A percentile compares a stretch with the other conserved stretches of the same genome.
These are phyloP conservation scores for Coelastrella sp. DNA, from an alignment of 139 green algal species.

Conservation along the genomic window DNA sequence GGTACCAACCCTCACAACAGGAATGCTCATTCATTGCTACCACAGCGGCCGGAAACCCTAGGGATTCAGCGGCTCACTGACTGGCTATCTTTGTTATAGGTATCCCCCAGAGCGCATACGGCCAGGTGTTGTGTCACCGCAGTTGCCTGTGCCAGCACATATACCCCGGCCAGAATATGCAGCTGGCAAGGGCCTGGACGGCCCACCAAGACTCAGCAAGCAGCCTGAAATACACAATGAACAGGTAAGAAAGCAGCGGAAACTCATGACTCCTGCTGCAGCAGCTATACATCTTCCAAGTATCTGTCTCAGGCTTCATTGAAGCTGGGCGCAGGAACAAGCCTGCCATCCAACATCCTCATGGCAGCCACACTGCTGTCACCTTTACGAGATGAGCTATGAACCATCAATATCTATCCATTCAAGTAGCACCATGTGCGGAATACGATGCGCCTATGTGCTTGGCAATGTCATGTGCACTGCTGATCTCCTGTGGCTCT, in stretches of 20 bases:
- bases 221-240: conserved; percentile 29
- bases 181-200: neutral
- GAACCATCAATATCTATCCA: too few relatives aligned
- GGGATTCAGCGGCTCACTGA: neutral
- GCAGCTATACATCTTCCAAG: neutral
- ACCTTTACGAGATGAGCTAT: too few relatives aligned
- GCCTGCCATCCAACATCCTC: too few relatives aligned
- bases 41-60: too few relatives aligned
- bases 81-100: neutral
- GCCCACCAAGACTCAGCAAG: neutral
- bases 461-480: too few relatives aligned
- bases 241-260: neutral
- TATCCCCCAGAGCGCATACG: conserved; percentile 41
- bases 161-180: conserved; percentile 85
- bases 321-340: too few relatives aligned
- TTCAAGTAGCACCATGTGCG: too few relatives aligned
- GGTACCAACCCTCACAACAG: neutral
- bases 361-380: too few relatives aligned
- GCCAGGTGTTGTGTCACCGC: conserved; percentile 55
- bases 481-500: too few relatives aligned
- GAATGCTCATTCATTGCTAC: neutral
- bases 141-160: conserved; percentile 74
- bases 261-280: neutral
- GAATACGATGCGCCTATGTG: too few relatives aligned
- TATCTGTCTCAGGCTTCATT: too few relatives aligned